phyloP scores from a whole-genome alignment of 2,329 filamentous ascomycete species.

The Monilinia laxa region DNA sequence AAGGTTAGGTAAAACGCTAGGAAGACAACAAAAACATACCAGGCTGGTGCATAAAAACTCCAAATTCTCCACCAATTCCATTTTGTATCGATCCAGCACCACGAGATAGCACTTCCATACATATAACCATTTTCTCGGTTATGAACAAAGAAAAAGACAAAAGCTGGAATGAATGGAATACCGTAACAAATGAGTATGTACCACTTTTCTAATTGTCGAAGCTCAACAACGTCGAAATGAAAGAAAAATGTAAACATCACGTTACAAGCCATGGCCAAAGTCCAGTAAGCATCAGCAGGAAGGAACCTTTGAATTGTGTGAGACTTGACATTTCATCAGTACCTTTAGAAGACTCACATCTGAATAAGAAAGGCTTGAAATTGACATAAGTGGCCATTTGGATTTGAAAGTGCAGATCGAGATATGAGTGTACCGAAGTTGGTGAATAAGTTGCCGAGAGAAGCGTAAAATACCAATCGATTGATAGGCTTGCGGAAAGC shows the following conservation, averaged over 20 bases:
- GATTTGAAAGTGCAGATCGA: conserved; percentile 29
- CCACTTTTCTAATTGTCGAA: conserved; percentile 67
- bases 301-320: conserved; percentile 60
- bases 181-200: conserved; percentile 73
- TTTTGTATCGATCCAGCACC: conserved; percentile 72
- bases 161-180: conserved; percentile 65
- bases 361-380: conserved; percentile 79
- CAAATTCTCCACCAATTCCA: conserved; percentile 73
- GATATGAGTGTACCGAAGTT: conserved; percentile 55
- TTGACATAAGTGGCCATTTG: conserved; percentile 50
- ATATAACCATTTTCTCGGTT: conserved; percentile 54
- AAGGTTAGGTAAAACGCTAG: conserved; percentile 26
- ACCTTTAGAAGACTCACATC: conserved; percentile 55
- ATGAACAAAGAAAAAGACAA: conserved; percentile 65
- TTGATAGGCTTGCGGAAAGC: conserved; percentile 59
- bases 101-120: conserved; percentile 73
- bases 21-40: conserved; percentile 42
- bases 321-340: neutral
- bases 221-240: conserved; percentile 63
- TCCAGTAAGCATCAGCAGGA: conserved; percentile 74
- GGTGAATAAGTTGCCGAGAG: conserved; percentile 55
- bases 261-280: conserved; percentile 78
- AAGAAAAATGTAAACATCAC: conserved; percentile 79
- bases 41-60: conserved; percentile 72
- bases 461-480: conserved; percentile 57